A percentile compares a stretch with the other conserved stretches of the same genome.
Evolutionary conservation across 495 filamentous ascomycete genomes (phyloP).

Genomic region (Bathelium albidoporum): DNA sequence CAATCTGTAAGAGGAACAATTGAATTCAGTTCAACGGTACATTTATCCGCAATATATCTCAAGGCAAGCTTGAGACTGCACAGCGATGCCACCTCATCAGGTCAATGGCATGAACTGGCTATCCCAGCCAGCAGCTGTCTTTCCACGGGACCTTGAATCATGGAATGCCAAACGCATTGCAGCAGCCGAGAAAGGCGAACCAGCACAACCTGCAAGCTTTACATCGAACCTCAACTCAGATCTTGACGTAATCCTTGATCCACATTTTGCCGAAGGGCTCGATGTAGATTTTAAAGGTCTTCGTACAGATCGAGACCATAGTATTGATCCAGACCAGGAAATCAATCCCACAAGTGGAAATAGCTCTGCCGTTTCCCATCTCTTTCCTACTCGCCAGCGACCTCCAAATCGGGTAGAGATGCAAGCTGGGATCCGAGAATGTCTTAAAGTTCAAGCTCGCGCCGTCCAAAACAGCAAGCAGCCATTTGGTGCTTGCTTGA

Average conservation of each 20-base stretch:
- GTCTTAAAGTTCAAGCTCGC: conserved; percentile 34
- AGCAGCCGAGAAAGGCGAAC: background rate
- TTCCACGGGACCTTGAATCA: background rate
- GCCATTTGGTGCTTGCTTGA: conserved; percentile 40
- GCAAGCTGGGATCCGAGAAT: conserved; percentile 28
- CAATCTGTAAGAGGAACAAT: background rate
- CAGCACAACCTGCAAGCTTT: background rate
- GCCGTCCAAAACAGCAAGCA: conserved; percentile 36
- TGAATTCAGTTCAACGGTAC: background rate
- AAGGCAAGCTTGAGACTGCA: too few relatives aligned
- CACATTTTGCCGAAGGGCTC: background rate
- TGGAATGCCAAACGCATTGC: background rate
- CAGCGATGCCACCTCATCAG: background rate
- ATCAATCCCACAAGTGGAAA: background rate
- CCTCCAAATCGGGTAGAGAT: conserved; percentile 34
- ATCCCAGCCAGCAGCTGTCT: background rate
- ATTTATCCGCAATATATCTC: too few relatives aligned
- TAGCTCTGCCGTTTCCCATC: background rate
- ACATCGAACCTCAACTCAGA: background rate
- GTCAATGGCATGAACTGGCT: background rate
- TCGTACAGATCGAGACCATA: background rate
- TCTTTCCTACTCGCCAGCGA: conserved; percentile 11
- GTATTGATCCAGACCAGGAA: background rate
- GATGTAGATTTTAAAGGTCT: background rate
- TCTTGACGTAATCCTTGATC: background rate